Conservation (phyloP, 73 alveolate genomes). For the Paramecium sexaurelia region DNA sequence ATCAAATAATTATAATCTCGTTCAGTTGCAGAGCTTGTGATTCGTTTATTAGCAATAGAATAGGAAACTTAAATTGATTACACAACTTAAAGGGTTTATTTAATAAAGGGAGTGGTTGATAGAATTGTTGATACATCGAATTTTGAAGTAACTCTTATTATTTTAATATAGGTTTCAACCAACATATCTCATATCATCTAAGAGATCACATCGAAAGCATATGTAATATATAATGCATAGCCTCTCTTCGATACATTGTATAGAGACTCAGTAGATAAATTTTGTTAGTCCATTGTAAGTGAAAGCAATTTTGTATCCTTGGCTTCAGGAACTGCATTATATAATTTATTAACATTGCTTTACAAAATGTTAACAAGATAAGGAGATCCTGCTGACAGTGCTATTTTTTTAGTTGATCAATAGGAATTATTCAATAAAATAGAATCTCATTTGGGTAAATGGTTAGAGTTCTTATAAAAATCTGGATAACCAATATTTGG, state of each 20-base stretch:
- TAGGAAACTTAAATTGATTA: not conserved
- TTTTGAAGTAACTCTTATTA: not conserved
- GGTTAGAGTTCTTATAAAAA: not conserved
- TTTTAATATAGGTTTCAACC: not conserved
- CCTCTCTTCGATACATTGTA: not conserved
- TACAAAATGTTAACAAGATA: not conserved
- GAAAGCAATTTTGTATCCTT: not conserved
- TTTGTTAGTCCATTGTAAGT: not conserved
- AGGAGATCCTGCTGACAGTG: not conserved
- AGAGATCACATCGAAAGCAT: not conserved
- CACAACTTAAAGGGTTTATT: not conserved
- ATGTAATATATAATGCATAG: not conserved
- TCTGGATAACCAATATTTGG: not conserved
- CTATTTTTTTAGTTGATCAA: not conserved
- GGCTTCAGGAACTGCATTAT: not conserved
- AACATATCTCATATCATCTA: not conserved
- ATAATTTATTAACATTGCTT: not conserved
- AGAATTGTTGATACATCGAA: not conserved
- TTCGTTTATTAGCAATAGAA: conserved; percentile 3
- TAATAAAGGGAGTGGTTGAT: not conserved
- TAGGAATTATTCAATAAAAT: not conserved
- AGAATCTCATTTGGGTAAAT: not conserved
- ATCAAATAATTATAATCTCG: not conserved
- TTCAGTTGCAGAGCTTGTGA: not conserved
- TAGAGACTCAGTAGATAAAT: not conserved